A percentile compares a stretch with the other conserved stretches of the same genome.
Evolutionary conservation across 352 stramenopile genomes (phyloP).

Genomic region (Phytopythium chamaehyphon): DNA sequence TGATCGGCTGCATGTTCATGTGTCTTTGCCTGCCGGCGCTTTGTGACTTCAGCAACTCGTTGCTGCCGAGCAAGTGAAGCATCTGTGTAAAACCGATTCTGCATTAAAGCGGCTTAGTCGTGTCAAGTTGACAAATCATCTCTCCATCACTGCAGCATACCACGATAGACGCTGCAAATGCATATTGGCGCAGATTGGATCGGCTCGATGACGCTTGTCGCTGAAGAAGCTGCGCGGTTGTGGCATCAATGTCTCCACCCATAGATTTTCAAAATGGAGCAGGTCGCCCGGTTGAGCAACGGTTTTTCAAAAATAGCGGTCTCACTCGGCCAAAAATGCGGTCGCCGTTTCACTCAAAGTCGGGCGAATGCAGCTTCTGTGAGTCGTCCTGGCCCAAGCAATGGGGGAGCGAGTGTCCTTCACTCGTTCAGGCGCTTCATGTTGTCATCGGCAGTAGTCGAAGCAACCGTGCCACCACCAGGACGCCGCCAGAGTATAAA

Average conservation of each 20-base stretch:
- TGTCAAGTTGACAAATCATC: constrained; percentile 3
- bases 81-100: constrained; percentile 75
- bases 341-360: constrained; percentile 15
- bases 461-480: constrained; percentile 11
- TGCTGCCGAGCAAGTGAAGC: constrained; percentile 59
- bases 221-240: constrained; percentile 31
- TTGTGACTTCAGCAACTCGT: constrained; percentile 50
- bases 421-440: constrained; percentile 15
- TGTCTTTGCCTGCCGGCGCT: constrained; percentile 45
- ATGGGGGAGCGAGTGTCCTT: constrained; percentile 3
- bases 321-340: background rate
- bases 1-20: constrained; percentile 49
- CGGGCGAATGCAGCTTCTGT: background rate
- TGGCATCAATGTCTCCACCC: constrained; percentile 21
- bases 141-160: constrained; percentile 9
- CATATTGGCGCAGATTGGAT: constrained; percentile 22
- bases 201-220: constrained; percentile 27
- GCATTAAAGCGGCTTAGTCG: background rate
- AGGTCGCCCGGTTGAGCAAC: no score
- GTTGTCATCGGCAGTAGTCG: constrained; percentile 17
- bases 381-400: background rate
- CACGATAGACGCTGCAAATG: constrained; percentile 34
- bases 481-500: constrained; percentile 10
- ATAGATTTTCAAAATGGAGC: constrained; percentile 13
- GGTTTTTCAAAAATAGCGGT: constrained; percentile 1